Base-by-base conservation (phyloP, 2,329 filamentous ascomycete species). In the Sphaerulina vaccinii region DNA sequence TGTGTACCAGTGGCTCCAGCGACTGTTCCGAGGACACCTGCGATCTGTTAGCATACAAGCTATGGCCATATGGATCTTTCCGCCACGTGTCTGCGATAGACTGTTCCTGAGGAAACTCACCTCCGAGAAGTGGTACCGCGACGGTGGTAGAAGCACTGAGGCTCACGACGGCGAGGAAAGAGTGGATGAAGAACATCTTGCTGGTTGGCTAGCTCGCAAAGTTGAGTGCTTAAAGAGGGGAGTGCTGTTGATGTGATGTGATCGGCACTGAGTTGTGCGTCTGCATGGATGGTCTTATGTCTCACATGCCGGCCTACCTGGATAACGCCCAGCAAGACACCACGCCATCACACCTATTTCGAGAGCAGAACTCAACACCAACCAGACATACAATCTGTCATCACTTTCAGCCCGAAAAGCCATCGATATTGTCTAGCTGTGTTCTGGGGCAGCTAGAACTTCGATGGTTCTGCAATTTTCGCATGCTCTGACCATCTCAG, bases 1-100 rank as follows among this genome's bases (percentile, higher is more conserved):
- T 49, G 37, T 8, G 45, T 49, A 15, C 45, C 37, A 33, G 37
- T 49, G n/a, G 41, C 13, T 6, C 45, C 19, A 18, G 45, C 29
- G 11, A 49, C 24, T 21, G 16, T 33, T 15, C 24, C 45, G 5
- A 41, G 24, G 11, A 49, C 16, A 27, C 36, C n/a, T n/a, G n/a
- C n/a, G n/a, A n/a, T n/a, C n/a, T n/a, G n/a, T n/a, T n/a, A n/a
- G n/a, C n/a, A n/a, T n/a, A n/a, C n/a, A n/a, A n/a, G n/a, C n/a
- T n/a, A n/a, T n/a, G n/a, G n/a, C n/a, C n/a, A n/a, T n/a, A n/a
- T n/a, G n/a, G n/a, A n/a, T n/a, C n/a, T n/a, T n/a, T n/a, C n/a
- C n/a, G n/a, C n/a, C n/a, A n/a, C n/a, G n/a, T n/a, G n/a, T n/a
- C n/a, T n/a, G n/a, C n/a, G n/a, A n/a, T n/a, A n/a, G n/a, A n/a